Conservation (phyloP, 2,329 filamentous ascomycete genomes). For the Zymoseptoria tritici region DNA sequence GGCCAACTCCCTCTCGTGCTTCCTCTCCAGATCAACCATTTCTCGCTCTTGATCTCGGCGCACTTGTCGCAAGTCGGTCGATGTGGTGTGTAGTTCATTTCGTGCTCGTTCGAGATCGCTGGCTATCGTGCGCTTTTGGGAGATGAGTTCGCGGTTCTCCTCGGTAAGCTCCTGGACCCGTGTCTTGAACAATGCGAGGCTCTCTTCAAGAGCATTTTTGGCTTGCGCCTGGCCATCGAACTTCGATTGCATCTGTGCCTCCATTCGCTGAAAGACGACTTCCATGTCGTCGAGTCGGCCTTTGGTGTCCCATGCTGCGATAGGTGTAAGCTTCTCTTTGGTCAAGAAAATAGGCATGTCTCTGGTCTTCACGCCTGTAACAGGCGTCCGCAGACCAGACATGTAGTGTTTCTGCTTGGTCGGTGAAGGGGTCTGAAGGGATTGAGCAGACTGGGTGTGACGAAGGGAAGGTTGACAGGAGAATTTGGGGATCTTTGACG, state of each 20-base stretch:
- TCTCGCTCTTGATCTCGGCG: constrained; percentile 29
- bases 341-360: constrained; percentile 66
- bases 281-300: constrained; percentile 71
- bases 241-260: constrained; percentile 63
- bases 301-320: constrained; percentile 67
- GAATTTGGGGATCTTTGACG: constrained; percentile 30
- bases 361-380: constrained; percentile 22
- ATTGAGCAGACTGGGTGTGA: constrained; percentile 24
- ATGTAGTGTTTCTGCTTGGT: constrained; percentile 22
- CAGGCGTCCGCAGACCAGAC: constrained; percentile 23
- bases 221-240: constrained; percentile 44
- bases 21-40: constrained; percentile 23
- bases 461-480: constrained; percentile 24
- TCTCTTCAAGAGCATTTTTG: constrained; percentile 63
- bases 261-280: constrained; percentile 61
- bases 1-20: constrained; percentile 22
- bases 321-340: constrained; percentile 39
- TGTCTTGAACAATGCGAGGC: constrained; percentile 64
- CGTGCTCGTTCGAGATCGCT: constrained; percentile 52
- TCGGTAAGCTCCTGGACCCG: constrained; percentile 36
- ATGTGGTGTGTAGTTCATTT: constrained; percentile 27
- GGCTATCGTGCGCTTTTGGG: constrained; percentile 50
- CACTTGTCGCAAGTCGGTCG: constrained; percentile 26
- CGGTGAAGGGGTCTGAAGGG: constrained; percentile 24
- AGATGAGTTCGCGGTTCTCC: constrained; percentile 37